These are phyloP conservation scores for Pleurotus giganteus DNA, from an alignment of 768 basidiomycete genomes.

Conservation along the genomic window DNA sequence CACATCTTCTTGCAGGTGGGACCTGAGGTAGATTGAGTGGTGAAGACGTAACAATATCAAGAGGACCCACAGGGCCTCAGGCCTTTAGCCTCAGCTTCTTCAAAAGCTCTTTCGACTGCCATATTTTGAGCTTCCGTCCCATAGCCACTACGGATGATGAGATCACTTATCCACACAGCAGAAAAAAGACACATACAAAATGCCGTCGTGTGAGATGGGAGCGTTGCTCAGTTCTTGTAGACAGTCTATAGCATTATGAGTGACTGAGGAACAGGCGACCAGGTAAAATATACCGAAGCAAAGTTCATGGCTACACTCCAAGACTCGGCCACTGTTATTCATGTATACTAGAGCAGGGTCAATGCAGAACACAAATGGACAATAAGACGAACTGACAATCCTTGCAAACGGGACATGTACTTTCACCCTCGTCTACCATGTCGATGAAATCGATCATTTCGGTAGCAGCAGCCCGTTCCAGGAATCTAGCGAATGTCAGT, in stretches of 20 bases:
- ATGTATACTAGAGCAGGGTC: conserved; percentile 35
- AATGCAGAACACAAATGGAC: background rate
- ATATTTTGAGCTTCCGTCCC: conserved; percentile 40
- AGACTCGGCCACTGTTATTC: conserved; percentile 53
- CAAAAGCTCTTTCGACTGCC: conserved; percentile 46
- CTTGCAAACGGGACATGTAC: conserved; percentile 63
- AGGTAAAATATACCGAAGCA: conserved; percentile 47
- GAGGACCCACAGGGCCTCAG: conserved; percentile 51
- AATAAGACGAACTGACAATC: conserved; percentile 40
- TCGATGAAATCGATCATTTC: conserved; percentile 46
- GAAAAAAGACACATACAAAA: conserved; percentile 44
- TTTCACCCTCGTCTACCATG: conserved; percentile 40
- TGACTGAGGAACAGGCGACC: background rate
- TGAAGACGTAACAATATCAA: background rate
- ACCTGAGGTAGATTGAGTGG: conserved; percentile 33
- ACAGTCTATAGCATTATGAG: conserved; percentile 40
- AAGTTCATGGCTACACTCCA: conserved; percentile 65
- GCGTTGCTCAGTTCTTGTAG: conserved; percentile 50
- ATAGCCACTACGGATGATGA: conserved; percentile 32
- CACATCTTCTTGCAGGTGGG: conserved; percentile 69
- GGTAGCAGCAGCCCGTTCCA: conserved; percentile 43
- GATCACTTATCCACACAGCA: background rate
- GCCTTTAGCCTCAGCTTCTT: conserved; percentile 58
- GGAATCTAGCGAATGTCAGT: conserved; percentile 30
- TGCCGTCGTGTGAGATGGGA: conserved; percentile 52